These are phyloP conservation scores for Somion occarium DNA, from an alignment of 1,284 basidiomycete genomes.

Conservation along the genomic window DNA sequence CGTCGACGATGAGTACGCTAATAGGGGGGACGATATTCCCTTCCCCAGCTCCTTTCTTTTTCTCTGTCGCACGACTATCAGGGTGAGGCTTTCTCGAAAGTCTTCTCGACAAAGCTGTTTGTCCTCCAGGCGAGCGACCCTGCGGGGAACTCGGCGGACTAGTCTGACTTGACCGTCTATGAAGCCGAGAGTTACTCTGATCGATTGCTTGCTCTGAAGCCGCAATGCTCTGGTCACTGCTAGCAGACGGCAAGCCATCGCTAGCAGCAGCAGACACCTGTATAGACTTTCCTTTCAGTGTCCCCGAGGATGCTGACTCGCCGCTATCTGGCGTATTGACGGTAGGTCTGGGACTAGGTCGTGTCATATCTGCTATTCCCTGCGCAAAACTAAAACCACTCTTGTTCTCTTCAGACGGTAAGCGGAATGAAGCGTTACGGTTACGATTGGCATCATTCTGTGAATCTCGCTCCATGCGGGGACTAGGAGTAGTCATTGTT, in stretches of 20 bases:
- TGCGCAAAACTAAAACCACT: background rate
- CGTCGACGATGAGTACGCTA: constrained; percentile 94
- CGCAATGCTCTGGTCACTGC: too few species aligned
- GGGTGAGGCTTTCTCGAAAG: constrained; percentile 2
- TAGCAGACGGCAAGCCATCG: too few species aligned
- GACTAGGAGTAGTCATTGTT: constrained; percentile 20
- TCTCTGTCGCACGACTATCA: constrained; percentile 18
- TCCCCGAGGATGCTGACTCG: constrained; percentile 1
- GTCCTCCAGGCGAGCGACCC: constrained; percentile 11
- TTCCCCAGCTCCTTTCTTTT: constrained; percentile 19
- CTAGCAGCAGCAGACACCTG: constrained; percentile 2
- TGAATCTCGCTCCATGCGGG: constrained; percentile 12
- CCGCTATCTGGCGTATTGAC: background rate
- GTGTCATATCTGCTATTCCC: background rate
- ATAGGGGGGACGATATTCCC: constrained; percentile 86
- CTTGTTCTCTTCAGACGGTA: constrained; percentile 3
- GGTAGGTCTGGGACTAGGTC: background rate
- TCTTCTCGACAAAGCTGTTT: background rate
- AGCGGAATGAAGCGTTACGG: background rate
- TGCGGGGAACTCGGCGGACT: constrained; percentile 24
- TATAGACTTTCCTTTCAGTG: constrained; percentile 5
- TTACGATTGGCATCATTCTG: constrained; percentile 2
- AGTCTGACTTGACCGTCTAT: constrained; percentile 7
- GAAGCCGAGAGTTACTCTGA: constrained; percentile 1
- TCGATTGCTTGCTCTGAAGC: too few species aligned